Percentiles rank a stretch among this genome's conserved stretches.
phyloP scores from a whole-genome alignment of 495 filamentous ascomycete genomes.

The Corynascus novoguineensis region DNA sequence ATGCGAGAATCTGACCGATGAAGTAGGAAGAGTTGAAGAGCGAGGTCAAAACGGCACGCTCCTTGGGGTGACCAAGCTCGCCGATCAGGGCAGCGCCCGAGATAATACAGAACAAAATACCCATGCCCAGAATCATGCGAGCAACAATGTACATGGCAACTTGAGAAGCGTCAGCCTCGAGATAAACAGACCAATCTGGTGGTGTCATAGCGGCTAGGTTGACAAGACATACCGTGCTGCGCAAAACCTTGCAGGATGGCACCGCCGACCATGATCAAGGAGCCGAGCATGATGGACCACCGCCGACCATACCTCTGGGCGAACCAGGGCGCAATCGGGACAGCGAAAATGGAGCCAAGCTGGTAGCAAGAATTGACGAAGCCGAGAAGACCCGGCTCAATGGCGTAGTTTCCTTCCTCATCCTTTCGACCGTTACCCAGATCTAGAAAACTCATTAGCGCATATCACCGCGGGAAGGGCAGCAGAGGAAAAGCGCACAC shows the following conservation, averaged over 20 bases:
- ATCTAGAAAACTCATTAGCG: slow-evolving; percentile 3
- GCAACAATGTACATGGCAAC: slow-evolving; percentile 60
- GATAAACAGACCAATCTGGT: too few relatives aligned
- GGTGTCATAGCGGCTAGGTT: too few relatives aligned
- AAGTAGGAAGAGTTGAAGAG: slow-evolving; percentile 65
- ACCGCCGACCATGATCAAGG: slow-evolving; percentile 44
- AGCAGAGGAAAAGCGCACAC: slow-evolving; percentile 35
- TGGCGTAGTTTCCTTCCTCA: too few relatives aligned
- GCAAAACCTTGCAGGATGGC: slow-evolving; percentile 41
- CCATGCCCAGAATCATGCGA: slow-evolving; percentile 60
- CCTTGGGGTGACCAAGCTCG: slow-evolving; percentile 62
- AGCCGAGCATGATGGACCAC: slow-evolving; percentile 47
- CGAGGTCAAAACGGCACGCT: slow-evolving; percentile 59
- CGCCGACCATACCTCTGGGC: slow-evolving; percentile 32
- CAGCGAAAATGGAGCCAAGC: slow-evolving; percentile 42
- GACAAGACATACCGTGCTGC: slow-evolving; percentile 1
- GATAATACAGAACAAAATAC: slow-evolving; percentile 59
- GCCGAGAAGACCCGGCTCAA: slow-evolving; percentile 3
- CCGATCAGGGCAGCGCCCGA: slow-evolving; percentile 59
- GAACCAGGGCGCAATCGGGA: slow-evolving; percentile 45
- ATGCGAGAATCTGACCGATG: slow-evolving; percentile 58
- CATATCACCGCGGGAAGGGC: background rate
- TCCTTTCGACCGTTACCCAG: too few relatives aligned
- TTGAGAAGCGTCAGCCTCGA: too few relatives aligned
- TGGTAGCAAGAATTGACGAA: slow-evolving; percentile 34